A percentile compares a stretch with the other conserved stretches of the same genome.
Conservation (phyloP, 495 filamentous ascomycete genomes). For the Daldinia grandis region DNA sequence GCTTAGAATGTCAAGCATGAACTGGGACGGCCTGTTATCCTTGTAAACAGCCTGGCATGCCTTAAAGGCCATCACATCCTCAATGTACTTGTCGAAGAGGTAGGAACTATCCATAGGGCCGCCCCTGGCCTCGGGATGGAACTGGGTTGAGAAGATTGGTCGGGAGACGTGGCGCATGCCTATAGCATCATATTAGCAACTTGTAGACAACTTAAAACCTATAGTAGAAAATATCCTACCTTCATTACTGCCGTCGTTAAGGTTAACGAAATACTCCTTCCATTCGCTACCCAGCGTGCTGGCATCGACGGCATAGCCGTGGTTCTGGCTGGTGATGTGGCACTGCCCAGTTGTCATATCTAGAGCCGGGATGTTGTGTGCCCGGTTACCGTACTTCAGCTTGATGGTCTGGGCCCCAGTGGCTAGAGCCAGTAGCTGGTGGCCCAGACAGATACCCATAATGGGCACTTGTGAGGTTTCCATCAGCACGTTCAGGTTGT, state of each 20-base stretch:
- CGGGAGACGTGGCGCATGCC: conserved; percentile 93
- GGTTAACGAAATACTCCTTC: conserved; percentile 97
- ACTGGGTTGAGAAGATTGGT: conserved; percentile 97
- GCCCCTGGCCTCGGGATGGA: conserved; percentile 97
- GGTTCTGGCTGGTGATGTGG: conserved; percentile 98
- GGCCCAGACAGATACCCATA: conserved; percentile 96
- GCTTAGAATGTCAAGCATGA: conserved; percentile 87
- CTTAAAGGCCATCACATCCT: conserved; percentile 90
- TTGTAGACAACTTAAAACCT: not conserved
- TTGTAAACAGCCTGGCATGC: conserved; percentile 72
- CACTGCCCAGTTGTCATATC: conserved; percentile 95
- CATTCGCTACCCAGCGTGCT: conserved; percentile 82
- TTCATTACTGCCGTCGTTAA: conserved; percentile 95
- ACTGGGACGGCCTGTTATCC: conserved; percentile 82
- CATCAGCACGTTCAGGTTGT: conserved; percentile 88
- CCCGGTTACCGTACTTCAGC: conserved; percentile 97
- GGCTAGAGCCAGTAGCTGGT: conserved; percentile 86
- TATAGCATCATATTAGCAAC: conserved; percentile 42
- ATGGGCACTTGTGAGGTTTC: conserved; percentile 88
- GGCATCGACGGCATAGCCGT: conserved; percentile 96
- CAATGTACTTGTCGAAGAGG: conserved; percentile 94
- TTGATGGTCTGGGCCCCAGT: conserved; percentile 87
- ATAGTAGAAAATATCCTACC: conserved; percentile 51
- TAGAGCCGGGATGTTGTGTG: conserved; percentile 96
- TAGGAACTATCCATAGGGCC: conserved; percentile 93